Evolutionary conservation across 1,284 basidiomycete species (phyloP).

Genomic region (Ceratobasidium theobromae): DNA sequence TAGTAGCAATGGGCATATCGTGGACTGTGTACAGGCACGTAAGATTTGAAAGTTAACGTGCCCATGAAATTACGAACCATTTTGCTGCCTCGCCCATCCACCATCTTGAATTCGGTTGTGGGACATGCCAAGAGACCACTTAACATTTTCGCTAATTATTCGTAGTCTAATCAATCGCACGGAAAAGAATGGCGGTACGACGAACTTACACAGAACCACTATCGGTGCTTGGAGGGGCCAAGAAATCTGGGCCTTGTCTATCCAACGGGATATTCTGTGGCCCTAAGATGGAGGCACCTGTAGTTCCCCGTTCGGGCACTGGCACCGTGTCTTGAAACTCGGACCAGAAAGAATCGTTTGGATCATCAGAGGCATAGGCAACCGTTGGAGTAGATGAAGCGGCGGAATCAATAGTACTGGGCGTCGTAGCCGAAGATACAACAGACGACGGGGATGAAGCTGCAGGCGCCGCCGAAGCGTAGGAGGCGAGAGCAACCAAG

Average conservation of each 20-base stretch:
- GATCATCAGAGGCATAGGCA: conserved; percentile 10
- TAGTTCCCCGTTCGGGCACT: background rate
- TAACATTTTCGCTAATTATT: conserved; percentile 54
- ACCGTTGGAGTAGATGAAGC: background rate
- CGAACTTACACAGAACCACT: conserved; percentile 1
- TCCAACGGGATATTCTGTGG: conserved; percentile 8
- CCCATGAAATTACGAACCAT: conserved; percentile 46
- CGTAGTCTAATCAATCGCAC: background rate
- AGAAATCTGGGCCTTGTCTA: background rate
- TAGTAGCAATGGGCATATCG: conserved; percentile 59
- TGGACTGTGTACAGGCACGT: conserved; percentile 49
- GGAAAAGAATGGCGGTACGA: background rate
- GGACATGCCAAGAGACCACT: conserved; percentile 70
- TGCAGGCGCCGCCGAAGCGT: background rate
- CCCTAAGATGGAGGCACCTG: background rate
- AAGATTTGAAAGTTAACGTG: conserved; percentile 18
- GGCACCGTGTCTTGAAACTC: background rate
- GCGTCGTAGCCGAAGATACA: background rate
- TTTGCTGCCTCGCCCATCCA: conserved; percentile 73
- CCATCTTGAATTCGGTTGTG: conserved; percentile 68
- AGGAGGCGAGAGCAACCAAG: background rate
- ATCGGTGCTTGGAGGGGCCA: conserved; percentile 2
- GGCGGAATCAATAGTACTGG: background rate
- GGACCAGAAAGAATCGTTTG: background rate
- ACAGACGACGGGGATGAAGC: background rate